A percentile compares a stretch with the other conserved stretches of the same genome.
phyloP scores from a whole-genome alignment of 768 basidiomycete species.

The Leccinum uliginosum region DNA sequence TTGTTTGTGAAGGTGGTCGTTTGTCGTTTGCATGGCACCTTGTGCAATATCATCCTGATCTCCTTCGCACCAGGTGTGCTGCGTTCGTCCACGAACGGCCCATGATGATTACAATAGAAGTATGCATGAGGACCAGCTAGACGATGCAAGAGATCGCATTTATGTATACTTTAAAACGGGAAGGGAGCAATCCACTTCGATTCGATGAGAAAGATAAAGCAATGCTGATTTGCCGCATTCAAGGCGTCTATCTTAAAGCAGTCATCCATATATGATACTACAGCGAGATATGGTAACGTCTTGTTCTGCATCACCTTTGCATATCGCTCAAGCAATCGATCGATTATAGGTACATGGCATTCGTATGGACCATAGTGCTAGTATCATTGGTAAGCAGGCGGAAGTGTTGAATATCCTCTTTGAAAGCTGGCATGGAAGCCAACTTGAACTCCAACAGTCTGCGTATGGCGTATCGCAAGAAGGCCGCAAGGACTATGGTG shows the following conservation, averaged over 20 bases:
- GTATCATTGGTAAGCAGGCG: constrained; percentile 62
- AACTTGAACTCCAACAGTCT: constrained; percentile 89
- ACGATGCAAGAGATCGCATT: too few species aligned
- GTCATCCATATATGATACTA: constrained; percentile 91
- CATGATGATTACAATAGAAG: too few species aligned
- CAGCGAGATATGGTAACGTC: constrained; percentile 83
- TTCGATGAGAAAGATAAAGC: constrained; percentile 79
- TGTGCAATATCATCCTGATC: too few species aligned
- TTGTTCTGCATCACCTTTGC: background rate
- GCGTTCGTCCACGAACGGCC: too few species aligned
- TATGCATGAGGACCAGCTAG: too few species aligned
- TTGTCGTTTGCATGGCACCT: too few species aligned
- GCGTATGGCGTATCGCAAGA: constrained; percentile 79
- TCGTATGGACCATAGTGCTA: constrained; percentile 72
- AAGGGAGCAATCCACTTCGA: constrained; percentile 90
- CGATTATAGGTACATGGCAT: constrained; percentile 81
- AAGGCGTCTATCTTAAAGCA: constrained; percentile 84
- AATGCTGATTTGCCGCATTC: constrained; percentile 64
- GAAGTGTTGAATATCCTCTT: constrained; percentile 69
- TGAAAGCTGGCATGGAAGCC: constrained; percentile 78
- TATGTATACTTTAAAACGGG: constrained; percentile 65
- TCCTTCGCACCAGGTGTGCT: too few species aligned
- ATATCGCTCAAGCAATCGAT: constrained; percentile 9
- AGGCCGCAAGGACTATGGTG: constrained; percentile 55
- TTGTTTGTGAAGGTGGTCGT: too few species aligned